Conservation (phyloP, 2,329 filamentous ascomycete species). For the Colletotrichum caudatum region DNA sequence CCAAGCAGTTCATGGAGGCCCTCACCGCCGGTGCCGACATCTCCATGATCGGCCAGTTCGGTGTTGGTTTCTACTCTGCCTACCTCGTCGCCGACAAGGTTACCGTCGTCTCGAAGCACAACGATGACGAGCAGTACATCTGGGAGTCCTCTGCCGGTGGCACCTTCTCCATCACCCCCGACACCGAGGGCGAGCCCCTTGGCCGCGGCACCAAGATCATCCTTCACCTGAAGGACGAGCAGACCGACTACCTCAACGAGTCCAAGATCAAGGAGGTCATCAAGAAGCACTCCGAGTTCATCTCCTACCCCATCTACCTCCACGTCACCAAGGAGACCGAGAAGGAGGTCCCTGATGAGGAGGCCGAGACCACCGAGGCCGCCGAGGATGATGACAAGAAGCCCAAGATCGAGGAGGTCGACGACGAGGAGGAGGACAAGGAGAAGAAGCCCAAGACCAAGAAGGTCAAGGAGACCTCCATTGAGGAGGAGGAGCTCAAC, state of each 20-base stretch:
- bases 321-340: slow-evolving; percentile 99
- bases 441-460: slow-evolving; percentile 98
- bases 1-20: slow-evolving; percentile 99
- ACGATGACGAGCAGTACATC: slow-evolving; percentile 99
- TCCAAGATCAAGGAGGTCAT: slow-evolving; percentile 99
- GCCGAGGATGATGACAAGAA: slow-evolving; percentile 84
- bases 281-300: slow-evolving; percentile 99
- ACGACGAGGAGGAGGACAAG: slow-evolving; percentile 85
- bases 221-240: slow-evolving; percentile 99
- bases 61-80: slow-evolving; percentile 99
- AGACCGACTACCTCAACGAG: slow-evolving; percentile 98
- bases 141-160: slow-evolving; percentile 99
- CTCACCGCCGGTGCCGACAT: slow-evolving; percentile 98
- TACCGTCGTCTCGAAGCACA: slow-evolving; percentile 97
- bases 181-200: slow-evolving; percentile 90
- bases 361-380: slow-evolving; percentile 80
- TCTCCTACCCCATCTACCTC: slow-evolving; percentile 99
- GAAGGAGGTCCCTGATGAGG: slow-evolving; percentile 98
- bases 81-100: slow-evolving; percentile 99
- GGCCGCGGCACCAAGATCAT: slow-evolving; percentile 98
- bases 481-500: slow-evolving; percentile 99
- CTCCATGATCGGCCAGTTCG: slow-evolving; percentile 99
- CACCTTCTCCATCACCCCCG: slow-evolving; percentile 92
- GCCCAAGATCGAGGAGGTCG: slow-evolving; percentile 93
- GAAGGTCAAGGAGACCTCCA: slow-evolving; percentile 98